Conservation (phyloP, 768 basidiomycete species). For the Mycena rebaudengoi region DNA sequence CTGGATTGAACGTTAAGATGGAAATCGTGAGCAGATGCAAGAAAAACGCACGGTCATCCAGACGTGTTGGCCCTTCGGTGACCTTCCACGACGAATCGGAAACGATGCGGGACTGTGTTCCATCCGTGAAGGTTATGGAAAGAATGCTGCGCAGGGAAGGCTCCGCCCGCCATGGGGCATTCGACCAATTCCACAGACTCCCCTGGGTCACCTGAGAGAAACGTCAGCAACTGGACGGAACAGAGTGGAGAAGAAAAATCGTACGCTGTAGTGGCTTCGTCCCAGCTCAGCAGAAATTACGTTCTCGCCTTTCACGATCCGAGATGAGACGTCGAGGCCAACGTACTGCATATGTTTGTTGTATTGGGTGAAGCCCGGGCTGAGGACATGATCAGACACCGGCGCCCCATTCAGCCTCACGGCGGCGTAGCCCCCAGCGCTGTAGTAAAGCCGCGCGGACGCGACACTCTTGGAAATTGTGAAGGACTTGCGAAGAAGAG, state of each 20-base stretch:
- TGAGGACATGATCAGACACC: conserved; percentile 38
- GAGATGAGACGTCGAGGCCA: conserved; percentile 29
- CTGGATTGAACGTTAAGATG: no score
- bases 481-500: conserved; percentile 37
- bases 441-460: conserved; percentile 38
- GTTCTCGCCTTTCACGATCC: conserved; percentile 25
- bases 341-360: conserved; percentile 38
- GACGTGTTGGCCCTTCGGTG: conserved; percentile 37
- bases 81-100: conserved; percentile 32
- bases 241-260: no score
- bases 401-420: conserved; percentile 37
- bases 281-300: conserved; percentile 36
- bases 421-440: conserved; percentile 39
- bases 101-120: conserved; percentile 26
- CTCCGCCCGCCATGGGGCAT: conserved; percentile 40
- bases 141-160: conserved; percentile 34
- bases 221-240: no score
- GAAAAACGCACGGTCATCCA: no score
- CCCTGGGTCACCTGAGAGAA: no score
- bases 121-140: conserved; percentile 36
- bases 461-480: conserved; percentile 25
- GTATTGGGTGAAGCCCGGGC: conserved; percentile 42
- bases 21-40: no score
- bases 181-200: conserved; percentile 41
- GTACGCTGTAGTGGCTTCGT: conserved; percentile 39